phyloP scores from a whole-genome alignment of 73 alveolate species.

The Halteria grandinella region DNA sequence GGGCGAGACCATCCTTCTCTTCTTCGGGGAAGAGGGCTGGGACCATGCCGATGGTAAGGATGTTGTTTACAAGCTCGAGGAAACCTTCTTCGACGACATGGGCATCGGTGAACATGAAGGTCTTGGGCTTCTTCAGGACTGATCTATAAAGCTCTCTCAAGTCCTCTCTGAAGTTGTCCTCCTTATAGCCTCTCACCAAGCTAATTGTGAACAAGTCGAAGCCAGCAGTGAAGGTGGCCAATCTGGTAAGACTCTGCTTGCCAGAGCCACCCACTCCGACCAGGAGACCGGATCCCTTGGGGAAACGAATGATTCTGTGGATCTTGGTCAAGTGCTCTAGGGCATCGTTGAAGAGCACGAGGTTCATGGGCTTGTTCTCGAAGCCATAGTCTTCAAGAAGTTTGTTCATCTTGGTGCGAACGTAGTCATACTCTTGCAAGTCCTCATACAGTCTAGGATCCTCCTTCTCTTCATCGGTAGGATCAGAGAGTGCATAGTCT shows the following conservation, averaged over 20 bases:
- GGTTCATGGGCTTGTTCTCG: constrained; percentile 97
- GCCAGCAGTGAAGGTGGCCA: constrained; percentile 96
- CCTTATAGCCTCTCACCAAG: constrained; percentile 96
- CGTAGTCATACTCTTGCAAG: constrained; percentile 87
- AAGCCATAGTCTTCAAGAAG: constrained; percentile 95
- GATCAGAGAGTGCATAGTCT: constrained; percentile 90
- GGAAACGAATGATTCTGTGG: constrained; percentile 97
- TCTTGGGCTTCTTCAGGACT: constrained; percentile 90
- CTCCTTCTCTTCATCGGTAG: constrained; percentile 92
- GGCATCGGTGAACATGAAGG: constrained; percentile 99
- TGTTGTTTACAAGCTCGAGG: constrained; percentile 98
- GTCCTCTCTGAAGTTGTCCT: constrained; percentile 98
- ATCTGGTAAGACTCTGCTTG: constrained; percentile 88
- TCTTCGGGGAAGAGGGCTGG: constrained; percentile 99
- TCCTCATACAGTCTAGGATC: constrained; percentile 97
- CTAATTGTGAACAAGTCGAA: constrained; percentile 94
- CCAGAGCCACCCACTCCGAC: constrained; percentile 99
- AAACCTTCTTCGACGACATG: constrained; percentile 99
- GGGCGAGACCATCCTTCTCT: constrained; percentile 92
- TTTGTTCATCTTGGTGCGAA: constrained; percentile 87
- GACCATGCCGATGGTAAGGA: constrained; percentile 99
- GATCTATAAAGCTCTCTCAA: constrained; percentile 91
- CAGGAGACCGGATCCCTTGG: constrained; percentile 97
- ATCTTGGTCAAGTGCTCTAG: constrained; percentile 94
- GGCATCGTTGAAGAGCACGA: constrained; percentile 98